Evolutionary conservation across 306 rosid genomes (phyloP).

Genomic region (Ziziphus jujuba): DNA sequence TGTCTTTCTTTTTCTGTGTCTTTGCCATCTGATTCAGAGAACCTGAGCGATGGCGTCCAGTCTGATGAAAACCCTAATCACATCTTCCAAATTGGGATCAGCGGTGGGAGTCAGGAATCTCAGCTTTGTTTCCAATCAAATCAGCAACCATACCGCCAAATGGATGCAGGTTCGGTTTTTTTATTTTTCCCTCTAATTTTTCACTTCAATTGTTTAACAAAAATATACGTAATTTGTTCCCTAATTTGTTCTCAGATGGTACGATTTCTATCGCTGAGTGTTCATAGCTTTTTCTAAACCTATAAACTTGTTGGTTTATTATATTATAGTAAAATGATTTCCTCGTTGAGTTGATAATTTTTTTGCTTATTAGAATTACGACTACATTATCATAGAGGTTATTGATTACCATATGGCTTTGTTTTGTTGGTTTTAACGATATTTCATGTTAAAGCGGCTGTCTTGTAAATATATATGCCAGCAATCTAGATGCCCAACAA

Average conservation of each 20-base stretch:
- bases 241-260: background rate
- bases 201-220: background rate
- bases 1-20: slow-evolving; percentile 14
- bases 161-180: slow-evolving; percentile 43
- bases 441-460: too few species aligned
- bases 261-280: background rate
- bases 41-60: slow-evolving; percentile 64
- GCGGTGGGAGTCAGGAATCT: slow-evolving; percentile 38
- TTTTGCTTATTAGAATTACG: too few species aligned
- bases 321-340: too few species aligned
- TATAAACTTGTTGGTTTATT: too few species aligned
- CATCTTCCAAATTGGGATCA: slow-evolving; percentile 42
- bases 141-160: slow-evolving; percentile 35
- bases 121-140: slow-evolving; percentile 52
- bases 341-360: too few species aligned
- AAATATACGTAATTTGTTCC: background rate
- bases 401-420: too few species aligned
- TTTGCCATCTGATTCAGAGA: slow-evolving; percentile 65
- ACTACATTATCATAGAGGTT: too few species aligned
- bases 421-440: too few species aligned
- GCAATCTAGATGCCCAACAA: too few species aligned
- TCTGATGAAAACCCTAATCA: slow-evolving; percentile 57
- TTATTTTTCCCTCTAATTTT: background rate
- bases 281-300: too few species aligned
- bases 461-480: too few species aligned